Evolutionary conservation across 2,329 filamentous ascomycete species (phyloP), one percentile per base, ranked within the genome.

Genomic region (Lachnellula occidentalis): DNA sequence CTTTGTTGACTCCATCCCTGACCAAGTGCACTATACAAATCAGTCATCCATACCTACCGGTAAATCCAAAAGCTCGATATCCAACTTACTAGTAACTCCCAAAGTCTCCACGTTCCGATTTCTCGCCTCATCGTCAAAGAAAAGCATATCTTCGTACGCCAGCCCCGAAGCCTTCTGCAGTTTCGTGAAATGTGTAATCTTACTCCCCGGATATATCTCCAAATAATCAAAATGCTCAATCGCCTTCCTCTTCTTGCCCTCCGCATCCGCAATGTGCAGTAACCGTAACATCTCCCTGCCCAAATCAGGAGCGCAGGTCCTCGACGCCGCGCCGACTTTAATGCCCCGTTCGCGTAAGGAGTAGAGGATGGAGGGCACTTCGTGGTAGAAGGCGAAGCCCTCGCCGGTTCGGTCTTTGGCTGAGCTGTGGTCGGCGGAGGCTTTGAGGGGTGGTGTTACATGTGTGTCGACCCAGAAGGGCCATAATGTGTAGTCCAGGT

Each of bases 401-500:
- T 91, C 87, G 69, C 85, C 85, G 56, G 74, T 72, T 60, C 76
- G 74, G 69, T 86, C 83, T 19, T 74, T 72, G 72, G 75, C 49
- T 63, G 68, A 59, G 64, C 68, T 56, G 67, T 74, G 73, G 71
- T 71, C 59, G 0, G 74, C 53, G 51, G 76, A 73, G 6, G 76
- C 65, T 61, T 79, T 79, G 17, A 96, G 73, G 0, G 91, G 92
- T 6, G 84, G 80, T 22, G 83, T 82, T 64, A 94, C 87, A 72
- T 96, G 92, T 3, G 91, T 96, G 75, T 97, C 94, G 1, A 95
- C 86, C 92, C 92, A 97, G 74, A 96, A 96, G 4, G 92, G 91
- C 94, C 92, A 97, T n/a, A 97, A 79, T 0, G 94, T 97, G 78
- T 96, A 97, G 78, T 97, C 92, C 59, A 97, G 83, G 71, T 97